Percentiles rank a stretch among this genome's conserved stretches.
Evolutionary conservation across 352 stramenopile species (phyloP).

Genomic region (Pythium sukuiense): DNA sequence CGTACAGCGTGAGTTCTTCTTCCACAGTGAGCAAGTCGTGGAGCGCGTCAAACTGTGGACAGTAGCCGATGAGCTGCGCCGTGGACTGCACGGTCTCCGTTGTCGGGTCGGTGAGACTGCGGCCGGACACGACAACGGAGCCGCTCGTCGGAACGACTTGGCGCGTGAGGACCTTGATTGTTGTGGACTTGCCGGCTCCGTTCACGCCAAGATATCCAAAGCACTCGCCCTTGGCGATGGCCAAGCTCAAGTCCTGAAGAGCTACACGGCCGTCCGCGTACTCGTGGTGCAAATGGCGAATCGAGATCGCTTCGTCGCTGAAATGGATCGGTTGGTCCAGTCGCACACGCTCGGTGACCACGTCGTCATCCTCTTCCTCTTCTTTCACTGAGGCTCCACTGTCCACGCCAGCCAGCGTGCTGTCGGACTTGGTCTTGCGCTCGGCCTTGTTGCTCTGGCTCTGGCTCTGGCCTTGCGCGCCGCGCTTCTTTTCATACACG

Average conservation of each 20-base stretch:
- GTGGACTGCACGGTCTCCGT: not conserved
- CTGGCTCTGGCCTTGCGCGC: conserved; percentile 12
- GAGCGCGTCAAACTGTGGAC: conserved; percentile 93
- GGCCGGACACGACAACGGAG: conserved; percentile 47
- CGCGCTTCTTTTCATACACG: conserved; percentile 35
- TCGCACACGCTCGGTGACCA: conserved; percentile 20
- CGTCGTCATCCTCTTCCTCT: conserved; percentile 25
- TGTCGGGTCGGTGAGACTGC: conserved; percentile 33
- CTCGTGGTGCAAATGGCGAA: conserved; percentile 48
- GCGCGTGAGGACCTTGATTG: conserved; percentile 42
- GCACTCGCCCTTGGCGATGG: conserved; percentile 65
- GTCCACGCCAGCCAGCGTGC: not conserved
- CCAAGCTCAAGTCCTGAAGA: conserved; percentile 73
- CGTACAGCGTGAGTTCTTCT: conserved; percentile 92
- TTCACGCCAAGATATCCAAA: conserved; percentile 82
- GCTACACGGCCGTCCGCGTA: conserved; percentile 32
- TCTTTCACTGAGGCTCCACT: not conserved
- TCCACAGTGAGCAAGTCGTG: conserved; percentile 92
- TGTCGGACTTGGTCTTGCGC: conserved; percentile 1
- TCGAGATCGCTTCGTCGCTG: conserved; percentile 35
- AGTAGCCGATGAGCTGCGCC: conserved; percentile 76
- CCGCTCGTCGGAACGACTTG: conserved; percentile 49
- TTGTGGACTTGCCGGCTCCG: conserved; percentile 65
- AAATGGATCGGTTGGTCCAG: conserved; percentile 9
- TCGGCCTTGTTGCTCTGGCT: conserved; percentile 7